phyloP scores from a whole-genome alignment of 495 filamentous ascomycete species.

The Durotheca rogersii region DNA sequence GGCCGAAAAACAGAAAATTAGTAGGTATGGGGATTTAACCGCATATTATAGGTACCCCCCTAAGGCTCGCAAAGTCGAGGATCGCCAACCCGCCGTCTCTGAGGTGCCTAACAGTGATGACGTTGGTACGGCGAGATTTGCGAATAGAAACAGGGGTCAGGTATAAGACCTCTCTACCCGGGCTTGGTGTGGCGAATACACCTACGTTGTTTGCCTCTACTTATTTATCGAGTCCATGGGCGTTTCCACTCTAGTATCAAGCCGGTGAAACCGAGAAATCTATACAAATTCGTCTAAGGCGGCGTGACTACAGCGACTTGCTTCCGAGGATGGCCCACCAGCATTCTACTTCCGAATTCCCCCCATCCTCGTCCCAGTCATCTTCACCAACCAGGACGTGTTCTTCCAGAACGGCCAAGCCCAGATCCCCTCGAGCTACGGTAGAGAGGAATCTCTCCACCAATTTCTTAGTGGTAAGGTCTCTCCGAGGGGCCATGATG shows the following conservation, averaged over 20 bases:
- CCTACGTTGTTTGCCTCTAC: no score
- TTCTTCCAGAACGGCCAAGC: slow-evolving; percentile 38
- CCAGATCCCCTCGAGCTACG: slow-evolving; percentile 27
- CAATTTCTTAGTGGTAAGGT: slow-evolving; percentile 42
- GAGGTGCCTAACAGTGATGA: no score
- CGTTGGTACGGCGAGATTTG: no score
- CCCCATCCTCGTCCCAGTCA: slow-evolving; percentile 48
- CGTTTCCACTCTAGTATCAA: neutral
- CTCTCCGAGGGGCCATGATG: slow-evolving; percentile 49
- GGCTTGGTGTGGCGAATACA: no score
- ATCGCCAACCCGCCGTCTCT: no score
- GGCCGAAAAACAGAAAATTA: no score
- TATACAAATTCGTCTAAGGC: neutral
- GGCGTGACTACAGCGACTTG: neutral
- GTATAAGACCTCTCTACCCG: no score
- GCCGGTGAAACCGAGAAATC: neutral
- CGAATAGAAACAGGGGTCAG: no score
- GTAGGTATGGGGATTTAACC: no score
- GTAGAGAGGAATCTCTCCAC: slow-evolving; percentile 26
- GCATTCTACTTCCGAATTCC: slow-evolving; percentile 39
- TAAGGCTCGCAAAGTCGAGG: no score
- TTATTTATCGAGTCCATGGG: no score
- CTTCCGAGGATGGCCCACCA: slow-evolving; percentile 50
- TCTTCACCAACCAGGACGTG: slow-evolving; percentile 43
- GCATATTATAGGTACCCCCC: no score